These are phyloP conservation scores for Monosporascus sp. DNA, from an alignment of 2,329 filamentous ascomycete species.

Conservation along the genomic window DNA sequence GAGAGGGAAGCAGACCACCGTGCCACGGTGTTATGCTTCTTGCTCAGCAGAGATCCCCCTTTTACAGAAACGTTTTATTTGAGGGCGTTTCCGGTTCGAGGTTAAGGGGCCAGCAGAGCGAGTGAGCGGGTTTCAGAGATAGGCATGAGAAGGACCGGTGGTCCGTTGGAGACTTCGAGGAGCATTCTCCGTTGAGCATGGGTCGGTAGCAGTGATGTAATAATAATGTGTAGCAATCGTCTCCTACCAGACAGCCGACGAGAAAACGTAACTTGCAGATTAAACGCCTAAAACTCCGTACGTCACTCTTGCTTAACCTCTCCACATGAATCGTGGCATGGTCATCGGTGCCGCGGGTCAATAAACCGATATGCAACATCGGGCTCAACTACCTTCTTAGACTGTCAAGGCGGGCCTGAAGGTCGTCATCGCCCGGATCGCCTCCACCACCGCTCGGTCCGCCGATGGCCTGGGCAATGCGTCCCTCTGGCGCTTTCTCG, in stretches of 20 bases:
- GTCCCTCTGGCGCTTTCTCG: constrained; percentile 64
- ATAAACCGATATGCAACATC: background rate
- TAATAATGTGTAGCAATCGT: too few species aligned
- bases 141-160: constrained; percentile 5
- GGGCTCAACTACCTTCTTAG: constrained; percentile 50
- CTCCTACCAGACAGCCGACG: background rate
- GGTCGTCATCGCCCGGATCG: constrained; percentile 77
- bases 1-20: too few species aligned
- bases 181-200: constrained; percentile 16
- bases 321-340: background rate
- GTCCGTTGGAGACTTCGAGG: constrained; percentile 46
- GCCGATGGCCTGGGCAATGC: constrained; percentile 82
- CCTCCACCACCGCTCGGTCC: constrained; percentile 48
- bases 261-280: background rate
- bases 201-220: too few species aligned
- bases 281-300: background rate
- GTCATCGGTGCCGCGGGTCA: background rate
- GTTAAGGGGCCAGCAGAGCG: too few species aligned
- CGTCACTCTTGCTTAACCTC: background rate
- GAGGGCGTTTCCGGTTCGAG: too few species aligned
- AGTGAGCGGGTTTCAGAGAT: too few species aligned
- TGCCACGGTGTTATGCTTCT: too few species aligned
- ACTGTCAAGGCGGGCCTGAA: constrained; percentile 90
- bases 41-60: too few species aligned
- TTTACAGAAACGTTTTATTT: too few species aligned